Evolutionary conservation across 257 asterid genomes (phyloP), one percentile per base, ranked within the genome.

Genomic region (Verbascum thapsus): DNA sequence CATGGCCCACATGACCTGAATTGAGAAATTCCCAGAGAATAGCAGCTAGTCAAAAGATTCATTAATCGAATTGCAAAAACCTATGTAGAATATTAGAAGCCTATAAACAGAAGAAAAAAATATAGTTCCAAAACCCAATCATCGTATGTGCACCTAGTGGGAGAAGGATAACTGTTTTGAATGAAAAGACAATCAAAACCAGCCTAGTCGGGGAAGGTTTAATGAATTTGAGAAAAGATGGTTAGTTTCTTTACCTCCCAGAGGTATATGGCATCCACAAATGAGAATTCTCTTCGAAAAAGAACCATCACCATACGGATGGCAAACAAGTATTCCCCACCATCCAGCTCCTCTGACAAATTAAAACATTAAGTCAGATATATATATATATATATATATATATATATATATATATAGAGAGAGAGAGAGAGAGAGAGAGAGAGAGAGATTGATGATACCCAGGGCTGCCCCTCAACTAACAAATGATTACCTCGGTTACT

Each of bases 1-100:
- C 98, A 91, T 88, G 35, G 98, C 98, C 98, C 98, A 91, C 98
- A 91, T 86, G 56, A 91, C 96, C 98, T 88, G 71, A 58, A 54
- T 23, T 12, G 47, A 41, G 48, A 32, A 22, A 38, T 51, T 30
- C 3, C 7, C 48, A 53, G 8, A 13, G 45, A 13, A 45, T 42
- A 23, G 19, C 61, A 30, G 57, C 10, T 22, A 30, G 60, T 53
- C 52, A 66, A 72, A 17, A 9, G 42, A 49, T 10, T 32, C n/a
- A 38, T 13, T 26, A 11, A 50, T 41, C 48, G 17, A 13, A 47
- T 39, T 34, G 57, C 13, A 15, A 17, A 49, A 17, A 49, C n/a
- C 57, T 15, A 22, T 18, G n/a, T 9, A 16, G 32, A n/a, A 38
- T 20, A 17, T 17, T 7, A 35, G 40, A 63, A 38, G 22, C 23